These are phyloP conservation scores for Lentinula detonsa DNA, from an alignment of 768 basidiomycete species.

Conservation along the genomic window DNA sequence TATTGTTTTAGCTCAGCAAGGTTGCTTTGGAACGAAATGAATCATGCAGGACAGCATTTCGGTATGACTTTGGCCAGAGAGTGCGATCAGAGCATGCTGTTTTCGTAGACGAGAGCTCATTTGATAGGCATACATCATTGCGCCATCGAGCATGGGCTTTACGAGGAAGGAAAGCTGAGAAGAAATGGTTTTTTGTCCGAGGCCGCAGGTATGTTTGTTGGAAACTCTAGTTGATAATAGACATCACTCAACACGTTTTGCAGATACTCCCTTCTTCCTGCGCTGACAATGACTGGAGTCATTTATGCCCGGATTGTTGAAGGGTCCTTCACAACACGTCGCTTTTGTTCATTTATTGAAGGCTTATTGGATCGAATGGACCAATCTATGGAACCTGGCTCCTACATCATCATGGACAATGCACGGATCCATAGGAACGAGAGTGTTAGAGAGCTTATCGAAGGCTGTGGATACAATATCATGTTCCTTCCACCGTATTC, in stretches of 20 bases:
- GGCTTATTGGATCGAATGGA: constrained; percentile 23
- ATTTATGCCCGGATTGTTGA: constrained; percentile 15
- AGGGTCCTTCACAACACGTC: constrained; percentile 15
- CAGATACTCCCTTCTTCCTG: constrained; percentile 24
- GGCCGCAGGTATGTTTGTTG: background rate
- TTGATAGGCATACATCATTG: background rate
- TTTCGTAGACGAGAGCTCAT: constrained; percentile 3
- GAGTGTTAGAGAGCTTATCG: constrained; percentile 18
- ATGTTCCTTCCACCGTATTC: constrained; percentile 21
- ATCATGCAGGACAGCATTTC: constrained; percentile 8
- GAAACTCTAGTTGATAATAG: too few relatives aligned
- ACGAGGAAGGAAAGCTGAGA: background rate
- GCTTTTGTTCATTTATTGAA: constrained; percentile 20
- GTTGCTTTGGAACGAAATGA: constrained; percentile 15
- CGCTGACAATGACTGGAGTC: constrained; percentile 15
- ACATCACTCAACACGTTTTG: background rate
- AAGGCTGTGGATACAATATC: constrained; percentile 9
- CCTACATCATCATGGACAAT: constrained; percentile 31
- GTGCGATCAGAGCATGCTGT: background rate
- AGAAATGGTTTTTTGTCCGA: background rate
- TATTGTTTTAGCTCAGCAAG: constrained; percentile 7
- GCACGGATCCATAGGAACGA: constrained; percentile 23
- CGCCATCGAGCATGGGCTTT: background rate
- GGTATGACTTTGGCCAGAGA: constrained; percentile 1
- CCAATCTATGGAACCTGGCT: constrained; percentile 19